Evolutionary conservation across 129 eudicot genomes (phyloP), one percentile per base, ranked within the genome.

Genomic region (Arctium minus): DNA sequence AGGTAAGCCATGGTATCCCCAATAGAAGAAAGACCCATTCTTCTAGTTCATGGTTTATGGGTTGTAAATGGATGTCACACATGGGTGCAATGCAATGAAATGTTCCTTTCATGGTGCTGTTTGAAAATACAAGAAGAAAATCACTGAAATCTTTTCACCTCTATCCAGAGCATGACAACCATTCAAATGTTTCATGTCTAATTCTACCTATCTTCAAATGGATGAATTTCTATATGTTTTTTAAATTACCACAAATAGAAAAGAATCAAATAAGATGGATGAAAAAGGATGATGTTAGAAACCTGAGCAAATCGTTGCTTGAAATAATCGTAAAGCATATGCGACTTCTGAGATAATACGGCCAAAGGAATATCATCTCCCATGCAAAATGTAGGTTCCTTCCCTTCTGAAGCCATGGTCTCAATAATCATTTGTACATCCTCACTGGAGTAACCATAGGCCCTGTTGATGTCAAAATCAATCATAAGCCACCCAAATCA

Each of bases 241-340:
- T 46, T 17, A 15, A 56, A 17, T 56, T 56, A 56, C 12, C 7
- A 56, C 67, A 33, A 36, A 60, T 35, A 60, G 40, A 33, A 46
- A 70, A 37, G 67, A 62, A 18, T 48, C 18, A 68, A 79, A 40
- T 18, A 62, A 79, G 56, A 44, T 64, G 42, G 35, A 69, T 22
- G 64, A 76, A 69, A 70, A 29, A 74, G 2, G 70, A 27, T 56
- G 73, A 7, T 40, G 36, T 56, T 17, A 53, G 71, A 70, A 46
- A 96, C 99, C 99, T 96, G 99, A 76, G 99, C 99, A 90, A 96
- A 96, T 39, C 99, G 91, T 86, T 96, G 99, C 88, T 96, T 96
- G 94, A 96, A 96, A 86, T 96, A 96, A 89, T 96, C 99, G 79
- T 85, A 96, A 65, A 96, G 94, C 97, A 96, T 90, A 69, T 96